phyloP scores from a whole-genome alignment of 345 rosid species.

The Heritiera fomes region DNA sequence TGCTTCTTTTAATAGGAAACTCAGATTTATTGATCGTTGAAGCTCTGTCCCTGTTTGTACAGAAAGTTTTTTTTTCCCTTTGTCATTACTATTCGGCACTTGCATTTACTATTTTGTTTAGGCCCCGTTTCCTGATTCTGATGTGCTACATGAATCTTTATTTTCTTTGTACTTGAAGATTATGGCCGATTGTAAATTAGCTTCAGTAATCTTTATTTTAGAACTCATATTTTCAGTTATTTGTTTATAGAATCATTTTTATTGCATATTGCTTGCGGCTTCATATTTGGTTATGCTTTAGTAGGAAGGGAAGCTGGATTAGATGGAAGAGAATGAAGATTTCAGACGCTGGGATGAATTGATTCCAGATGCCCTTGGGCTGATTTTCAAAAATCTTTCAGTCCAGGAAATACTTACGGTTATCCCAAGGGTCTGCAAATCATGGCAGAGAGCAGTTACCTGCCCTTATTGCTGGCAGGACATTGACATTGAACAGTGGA shows the following conservation, averaged over 20 bases:
- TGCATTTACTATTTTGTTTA: neutral
- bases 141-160: neutral
- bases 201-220: neutral
- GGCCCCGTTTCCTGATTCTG: neutral
- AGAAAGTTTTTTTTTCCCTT: neutral
- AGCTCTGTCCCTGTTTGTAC: neutral
- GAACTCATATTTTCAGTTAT: neutral
- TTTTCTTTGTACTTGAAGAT: neutral
- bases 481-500: conserved; percentile 37
- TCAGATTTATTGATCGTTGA: neutral
- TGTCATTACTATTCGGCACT: neutral
- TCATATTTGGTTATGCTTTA: conserved; percentile 8
- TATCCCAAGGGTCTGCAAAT: conserved; percentile 34
- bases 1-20: neutral
- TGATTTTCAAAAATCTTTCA: conserved; percentile 31
- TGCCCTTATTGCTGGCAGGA: conserved; percentile 43
- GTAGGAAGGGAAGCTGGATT: conserved; percentile 12
- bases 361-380: conserved; percentile 32
- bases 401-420: conserved; percentile 29
- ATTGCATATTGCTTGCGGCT: conserved; percentile 1
- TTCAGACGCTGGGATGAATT: conserved; percentile 34
- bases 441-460: conserved; percentile 27
- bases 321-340: conserved; percentile 22
- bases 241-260: neutral
- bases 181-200: neutral